phyloP scores from a whole-genome alignment of 352 stramenopile genomes.

The Phytophthora pinifolia region DNA sequence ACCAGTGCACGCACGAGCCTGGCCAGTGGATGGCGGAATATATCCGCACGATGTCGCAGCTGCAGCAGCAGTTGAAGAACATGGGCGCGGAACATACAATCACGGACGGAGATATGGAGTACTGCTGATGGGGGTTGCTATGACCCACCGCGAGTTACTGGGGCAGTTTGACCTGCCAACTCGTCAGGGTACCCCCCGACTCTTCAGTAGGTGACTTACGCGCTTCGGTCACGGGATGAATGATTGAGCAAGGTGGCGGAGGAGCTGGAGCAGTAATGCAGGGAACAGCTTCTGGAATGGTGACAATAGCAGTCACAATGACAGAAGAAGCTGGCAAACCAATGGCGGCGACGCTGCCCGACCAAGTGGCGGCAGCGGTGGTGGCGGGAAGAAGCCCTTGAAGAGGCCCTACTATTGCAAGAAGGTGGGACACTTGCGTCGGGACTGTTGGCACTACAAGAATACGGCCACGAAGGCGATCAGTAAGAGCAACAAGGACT shows the following conservation, averaged over 20 bases:
- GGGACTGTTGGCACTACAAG: conserved; percentile 3
- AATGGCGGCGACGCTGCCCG: too few species aligned
- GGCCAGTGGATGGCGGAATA: too few species aligned
- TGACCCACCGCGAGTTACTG: conserved; percentile 5
- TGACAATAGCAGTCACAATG: too few species aligned
- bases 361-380: too few species aligned
- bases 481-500: not conserved
- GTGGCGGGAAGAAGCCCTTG: not conserved
- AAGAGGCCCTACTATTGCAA: conserved; percentile 2
- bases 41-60: not conserved
- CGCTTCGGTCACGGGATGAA: conserved; percentile 3
- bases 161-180: conserved; percentile 10
- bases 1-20: not conserved
- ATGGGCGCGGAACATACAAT: not conserved
- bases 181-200: conserved; percentile 3
- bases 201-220: conserved; percentile 1
- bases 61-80: not conserved
- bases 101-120: conserved; percentile 7
- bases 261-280: not conserved
- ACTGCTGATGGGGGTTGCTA: conserved; percentile 1
- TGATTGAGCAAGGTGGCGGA: not conserved
- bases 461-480: not conserved
- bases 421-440: not conserved
- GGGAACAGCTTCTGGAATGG: too few species aligned
- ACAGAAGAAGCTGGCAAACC: too few species aligned